A percentile compares a stretch with the other conserved stretches of the same genome.
Evolutionary conservation across 1,139 yeast genomes (phyloP).

Genomic region (Geotrichum histeridarum): DNA sequence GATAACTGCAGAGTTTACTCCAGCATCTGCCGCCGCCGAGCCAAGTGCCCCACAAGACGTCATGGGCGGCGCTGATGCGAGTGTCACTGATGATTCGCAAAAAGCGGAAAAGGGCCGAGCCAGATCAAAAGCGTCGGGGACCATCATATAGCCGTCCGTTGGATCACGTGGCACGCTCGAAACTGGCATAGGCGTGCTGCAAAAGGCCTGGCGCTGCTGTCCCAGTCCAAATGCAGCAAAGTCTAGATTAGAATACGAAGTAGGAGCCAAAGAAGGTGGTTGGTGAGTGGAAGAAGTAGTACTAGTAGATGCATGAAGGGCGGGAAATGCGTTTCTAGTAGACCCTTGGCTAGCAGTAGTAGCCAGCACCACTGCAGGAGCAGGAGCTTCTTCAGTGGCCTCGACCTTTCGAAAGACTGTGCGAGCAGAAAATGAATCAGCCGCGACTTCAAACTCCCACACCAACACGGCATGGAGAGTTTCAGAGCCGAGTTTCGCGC

Average conservation of each 20-base stretch:
- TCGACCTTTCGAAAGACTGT: conserved; percentile 32
- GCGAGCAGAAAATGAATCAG: conserved; percentile 37
- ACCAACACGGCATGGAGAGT: conserved; percentile 29
- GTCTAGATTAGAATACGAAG: not conserved
- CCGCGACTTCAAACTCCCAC: conserved; percentile 37
- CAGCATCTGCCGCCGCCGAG: no score
- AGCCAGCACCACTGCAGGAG: not conserved
- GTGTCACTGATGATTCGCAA: conserved; percentile 12
- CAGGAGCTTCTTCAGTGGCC: not conserved
- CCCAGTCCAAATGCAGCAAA: no score
- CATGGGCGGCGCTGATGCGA: not conserved
- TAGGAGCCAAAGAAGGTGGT: no score
- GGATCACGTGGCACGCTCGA: no score
- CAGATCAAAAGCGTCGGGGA: conserved; percentile 10
- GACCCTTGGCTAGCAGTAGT: not conserved
- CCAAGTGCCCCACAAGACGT: not conserved
- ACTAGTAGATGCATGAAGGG: no score
- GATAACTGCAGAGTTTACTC: no score
- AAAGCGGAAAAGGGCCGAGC: conserved; percentile 19
- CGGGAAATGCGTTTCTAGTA: not conserved
- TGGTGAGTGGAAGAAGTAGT: no score
- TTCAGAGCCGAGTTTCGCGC: conserved; percentile 1
- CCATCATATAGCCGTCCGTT: not conserved
- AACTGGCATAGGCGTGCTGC: no score
- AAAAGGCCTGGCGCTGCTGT: no score